Conservation (phyloP, 139 green algal species). For the Coelastrella sp. region DNA sequence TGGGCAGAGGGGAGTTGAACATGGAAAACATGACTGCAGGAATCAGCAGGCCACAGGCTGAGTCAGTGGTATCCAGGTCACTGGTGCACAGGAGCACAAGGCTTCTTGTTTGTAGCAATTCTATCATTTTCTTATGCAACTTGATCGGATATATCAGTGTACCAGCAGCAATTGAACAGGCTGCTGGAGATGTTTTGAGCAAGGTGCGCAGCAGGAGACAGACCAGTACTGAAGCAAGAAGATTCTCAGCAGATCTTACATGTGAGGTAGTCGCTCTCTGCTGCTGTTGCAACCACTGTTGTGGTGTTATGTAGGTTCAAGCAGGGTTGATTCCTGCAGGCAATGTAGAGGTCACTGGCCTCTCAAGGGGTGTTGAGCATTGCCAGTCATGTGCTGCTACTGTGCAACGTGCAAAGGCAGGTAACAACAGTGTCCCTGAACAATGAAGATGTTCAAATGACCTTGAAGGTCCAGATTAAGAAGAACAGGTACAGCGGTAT, state of each 20-base stretch:
- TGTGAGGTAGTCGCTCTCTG: slow-evolving; percentile 12
- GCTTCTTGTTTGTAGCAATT: not conserved
- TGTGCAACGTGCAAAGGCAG: no score
- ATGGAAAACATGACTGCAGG: slow-evolving; percentile 16
- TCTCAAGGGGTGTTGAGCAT: no score
- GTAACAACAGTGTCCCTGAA: no score
- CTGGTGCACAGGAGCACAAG: not conserved
- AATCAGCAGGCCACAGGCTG: not conserved
- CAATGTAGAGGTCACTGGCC: not conserved
- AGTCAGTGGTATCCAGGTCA: not conserved
- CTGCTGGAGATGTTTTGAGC: not conserved
- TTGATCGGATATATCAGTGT: not conserved
- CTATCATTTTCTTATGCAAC: no score
- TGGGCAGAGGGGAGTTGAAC: slow-evolving; percentile 30
- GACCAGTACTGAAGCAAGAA: not conserved
- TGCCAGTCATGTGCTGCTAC: no score
- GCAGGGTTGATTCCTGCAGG: not conserved
- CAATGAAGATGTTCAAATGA: no score
- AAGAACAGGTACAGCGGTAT: no score
- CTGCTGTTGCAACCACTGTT: not conserved
- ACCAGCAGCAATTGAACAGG: not conserved
- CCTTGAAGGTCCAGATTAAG: no score
- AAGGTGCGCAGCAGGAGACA: no score
- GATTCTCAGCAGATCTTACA: not conserved
- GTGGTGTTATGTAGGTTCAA: not conserved